Base-by-base conservation (phyloP, 2,329 filamentous ascomycete genomes). In the Alternaria metachromatica region DNA sequence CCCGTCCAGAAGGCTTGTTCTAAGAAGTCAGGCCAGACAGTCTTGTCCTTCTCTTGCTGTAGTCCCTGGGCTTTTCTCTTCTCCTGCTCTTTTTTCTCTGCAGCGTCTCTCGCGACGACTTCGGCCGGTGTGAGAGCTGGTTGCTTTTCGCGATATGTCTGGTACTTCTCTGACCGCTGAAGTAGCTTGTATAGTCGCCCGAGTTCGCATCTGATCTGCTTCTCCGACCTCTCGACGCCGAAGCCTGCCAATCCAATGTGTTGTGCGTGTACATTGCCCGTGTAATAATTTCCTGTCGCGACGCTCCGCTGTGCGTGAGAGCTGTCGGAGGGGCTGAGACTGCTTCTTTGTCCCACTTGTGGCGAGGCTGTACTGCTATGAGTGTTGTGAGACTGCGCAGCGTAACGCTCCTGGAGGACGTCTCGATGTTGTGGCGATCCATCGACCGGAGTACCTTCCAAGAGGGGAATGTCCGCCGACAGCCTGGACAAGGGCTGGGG, bases 1-100 rank as follows among this genome's bases (percentile, higher is more conserved):
- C 83, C 83, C 78, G 76, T 76, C 69, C 83, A 84, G 66, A 86
- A 85, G 6, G 84, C 82, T 46, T 77, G 66, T 65, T 86, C 84
- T 43, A 85, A 69, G 51, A 81, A 76, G 46, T 84, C 82, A 6
- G 84, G 82, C 84, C 84, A 85, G 13, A 74, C 70, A 13, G 67
- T 71, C 70, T 79, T 82, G 58, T 82, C 72, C 76, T 71, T 78
- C 50, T 73, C 74, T 26, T 76, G 71, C 46, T 76, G 71, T 8
- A 33, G 12, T 59, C 58, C 69, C 72, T 74, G 30, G 48, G 45
- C 55, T 15, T 64, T 62, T 23, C 58, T 60, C 21, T 46, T 63
- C 63, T 71, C 49, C 60, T 57, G 33, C 59, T 62, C 55, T 60
- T 68, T 64, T 54, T 60, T 60, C 45, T 71, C 65, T 26, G 66